Conservation (phyloP, 805 yeast genomes). For the Candida namnaoensis region DNA sequence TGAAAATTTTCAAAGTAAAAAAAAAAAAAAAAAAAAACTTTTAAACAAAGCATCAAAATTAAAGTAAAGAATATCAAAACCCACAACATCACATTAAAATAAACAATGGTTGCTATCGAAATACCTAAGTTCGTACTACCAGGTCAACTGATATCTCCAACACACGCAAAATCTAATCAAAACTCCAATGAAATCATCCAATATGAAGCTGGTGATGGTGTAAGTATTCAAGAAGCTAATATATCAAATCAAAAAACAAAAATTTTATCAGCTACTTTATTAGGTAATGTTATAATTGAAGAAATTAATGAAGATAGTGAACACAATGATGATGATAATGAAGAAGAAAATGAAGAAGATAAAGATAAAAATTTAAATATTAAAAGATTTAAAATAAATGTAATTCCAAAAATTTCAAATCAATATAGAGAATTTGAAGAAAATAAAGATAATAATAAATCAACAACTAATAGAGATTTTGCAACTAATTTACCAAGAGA, state of each 20-base stretch:
- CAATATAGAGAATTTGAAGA: constrained; percentile 8
- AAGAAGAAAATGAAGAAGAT: background rate
- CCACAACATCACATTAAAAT: constrained; percentile 1
- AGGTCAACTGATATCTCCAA: constrained; percentile 71
- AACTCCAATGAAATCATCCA: constrained; percentile 26
- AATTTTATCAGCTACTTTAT: constrained; percentile 46
- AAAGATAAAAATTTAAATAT: constrained; percentile 7
- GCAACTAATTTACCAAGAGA: constrained; percentile 65
- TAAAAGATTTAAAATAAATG: constrained; percentile 19
- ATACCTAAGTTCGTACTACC: constrained; percentile 56
- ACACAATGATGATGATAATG: constrained; percentile 6
- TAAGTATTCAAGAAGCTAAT: constrained; percentile 38
- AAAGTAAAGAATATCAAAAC: too few species aligned
- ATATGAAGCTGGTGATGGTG: constrained; percentile 60
- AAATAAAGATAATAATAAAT: background rate
- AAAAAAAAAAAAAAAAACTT: too few species aligned
- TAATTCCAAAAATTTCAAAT: constrained; percentile 12
- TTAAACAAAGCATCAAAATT: too few species aligned
- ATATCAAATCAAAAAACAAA: constrained; percentile 29
- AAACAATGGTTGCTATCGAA: constrained; percentile 9
- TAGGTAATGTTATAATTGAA: constrained; percentile 43
- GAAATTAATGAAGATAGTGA: constrained; percentile 9
- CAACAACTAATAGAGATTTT: constrained; percentile 16
- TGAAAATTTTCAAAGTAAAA: too few species aligned
- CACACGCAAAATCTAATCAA: constrained; percentile 25